These are phyloP conservation scores for Rhodomyrtus tomentosa DNA, from an alignment of 345 rosid species.

Conservation along the genomic window DNA sequence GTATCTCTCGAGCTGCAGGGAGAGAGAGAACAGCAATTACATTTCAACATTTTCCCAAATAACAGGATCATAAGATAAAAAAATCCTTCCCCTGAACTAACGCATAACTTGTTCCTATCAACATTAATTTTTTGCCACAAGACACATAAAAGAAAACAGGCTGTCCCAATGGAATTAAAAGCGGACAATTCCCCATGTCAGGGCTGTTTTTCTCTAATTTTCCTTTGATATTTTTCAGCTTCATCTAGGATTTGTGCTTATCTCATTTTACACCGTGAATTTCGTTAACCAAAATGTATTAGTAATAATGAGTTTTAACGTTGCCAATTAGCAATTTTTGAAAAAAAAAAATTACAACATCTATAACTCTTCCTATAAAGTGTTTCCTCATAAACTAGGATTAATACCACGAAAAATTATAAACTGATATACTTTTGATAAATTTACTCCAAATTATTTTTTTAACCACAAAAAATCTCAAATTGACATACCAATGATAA, in stretches of 20 bases:
- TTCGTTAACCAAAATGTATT: neutral
- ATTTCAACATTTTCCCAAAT: neutral
- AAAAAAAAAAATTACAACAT: neutral
- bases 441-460: too few relatives aligned
- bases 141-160: neutral
- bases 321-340: neutral
- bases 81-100: neutral
- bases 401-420: too few relatives aligned
- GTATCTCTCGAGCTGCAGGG: constrained; percentile 74
- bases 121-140: neutral
- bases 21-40: neutral
- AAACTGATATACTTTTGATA: too few relatives aligned
- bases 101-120: neutral
- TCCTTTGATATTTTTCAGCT: neutral
- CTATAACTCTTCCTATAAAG: neutral
- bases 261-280: neutral
- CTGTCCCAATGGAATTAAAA: neutral
- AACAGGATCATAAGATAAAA: neutral
- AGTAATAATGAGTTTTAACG: neutral
- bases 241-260: neutral
- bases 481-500: too few relatives aligned
- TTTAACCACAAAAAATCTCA: too few relatives aligned
- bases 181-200: neutral
- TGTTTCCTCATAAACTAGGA: neutral
- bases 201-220: neutral